Evolutionary conservation across 306 rosid species (phyloP), one percentile per base, ranked within the genome.

Genomic region (Prunus padus): DNA sequence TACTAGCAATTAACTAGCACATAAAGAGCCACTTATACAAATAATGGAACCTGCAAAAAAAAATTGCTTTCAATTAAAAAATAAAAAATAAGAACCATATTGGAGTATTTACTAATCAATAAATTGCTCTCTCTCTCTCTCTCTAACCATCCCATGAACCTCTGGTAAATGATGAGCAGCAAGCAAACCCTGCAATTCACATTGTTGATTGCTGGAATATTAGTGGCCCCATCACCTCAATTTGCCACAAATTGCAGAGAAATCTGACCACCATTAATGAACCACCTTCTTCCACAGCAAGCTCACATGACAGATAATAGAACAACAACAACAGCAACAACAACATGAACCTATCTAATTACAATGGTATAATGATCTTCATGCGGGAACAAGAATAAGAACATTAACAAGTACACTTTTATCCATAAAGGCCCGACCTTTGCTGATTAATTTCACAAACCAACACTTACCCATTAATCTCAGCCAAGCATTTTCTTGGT

Each of bases 381-480:
- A 16, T 30, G 67, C 30, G 3, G 67, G 54, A 72, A 40, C 52
- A 22, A 3, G 33, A 37, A 71, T 42, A 30, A 37, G 33, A 59
- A 59, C 64, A 59, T 59, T 7, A 62, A 13, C 65, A 25, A 59
- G 37, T 5, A 47, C 52, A 28, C 5, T 23, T 55, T 1, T 3
- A 18, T 61, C 66, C 23, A 64, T 3, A 18, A 64, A 33, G 33
- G 22, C 14, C 33, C 47, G 15, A 64, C 11, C 68, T 33, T 33
- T 64, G 47, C 10, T 3, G 9, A 16, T 19, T 33, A 19, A 33
- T 64, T 31, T 64, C 68, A 33, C 16, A 62, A 62, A 62, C 22
- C 44, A 16, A 30, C 46, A 64, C 49, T 33, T 64, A 64, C 68
- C 68, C 28, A 70, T 54, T 65, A 82, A 82, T 80, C 20, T 69